These are phyloP conservation scores for Suillus plorans DNA, from an alignment of 768 basidiomycete species.

Conservation along the genomic window DNA sequence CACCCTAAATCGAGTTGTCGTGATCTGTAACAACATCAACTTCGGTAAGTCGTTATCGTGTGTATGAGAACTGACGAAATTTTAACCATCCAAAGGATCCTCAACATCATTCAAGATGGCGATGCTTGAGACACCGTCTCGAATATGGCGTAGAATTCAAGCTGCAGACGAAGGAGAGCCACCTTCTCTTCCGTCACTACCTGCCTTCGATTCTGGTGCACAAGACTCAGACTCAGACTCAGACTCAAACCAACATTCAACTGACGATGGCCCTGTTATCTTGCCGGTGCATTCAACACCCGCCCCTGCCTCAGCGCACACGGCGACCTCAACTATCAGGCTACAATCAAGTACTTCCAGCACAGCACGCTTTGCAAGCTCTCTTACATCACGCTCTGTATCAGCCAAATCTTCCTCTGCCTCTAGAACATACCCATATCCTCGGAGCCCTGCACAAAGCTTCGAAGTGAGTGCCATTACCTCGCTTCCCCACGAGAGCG, in stretches of 20 bases:
- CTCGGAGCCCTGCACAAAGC: constrained; percentile 40
- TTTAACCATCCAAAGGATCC: not conserved
- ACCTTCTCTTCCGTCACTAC: constrained; percentile 79
- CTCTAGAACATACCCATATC: constrained; percentile 32
- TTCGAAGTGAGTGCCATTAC: constrained; percentile 64
- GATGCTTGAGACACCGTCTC: constrained; percentile 77
- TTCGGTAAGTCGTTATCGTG: constrained; percentile 2
- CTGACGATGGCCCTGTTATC: constrained; percentile 42
- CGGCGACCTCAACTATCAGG: constrained; percentile 49
- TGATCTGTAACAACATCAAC: not conserved
- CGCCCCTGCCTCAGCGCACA: constrained; percentile 47
- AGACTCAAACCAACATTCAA: constrained; percentile 31
- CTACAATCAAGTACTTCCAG: constrained; percentile 52
- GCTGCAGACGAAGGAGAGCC: constrained; percentile 72
- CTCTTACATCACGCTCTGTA: constrained; percentile 45
- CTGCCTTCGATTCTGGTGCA: constrained; percentile 60
- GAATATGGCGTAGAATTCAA: constrained; percentile 83
- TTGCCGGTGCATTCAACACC: constrained; percentile 71
- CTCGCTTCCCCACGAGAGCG: constrained; percentile 42
- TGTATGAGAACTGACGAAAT: not conserved
- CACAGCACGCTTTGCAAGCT: constrained; percentile 50
- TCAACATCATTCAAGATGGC: constrained; percentile 33
- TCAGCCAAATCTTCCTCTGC: constrained; percentile 33
- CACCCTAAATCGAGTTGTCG: not conserved
- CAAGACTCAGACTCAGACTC: constrained; percentile 30